These are phyloP conservation scores for Cenococcum geophilum DNA, from an alignment of 495 filamentous ascomycete genomes.

Conservation along the genomic window DNA sequence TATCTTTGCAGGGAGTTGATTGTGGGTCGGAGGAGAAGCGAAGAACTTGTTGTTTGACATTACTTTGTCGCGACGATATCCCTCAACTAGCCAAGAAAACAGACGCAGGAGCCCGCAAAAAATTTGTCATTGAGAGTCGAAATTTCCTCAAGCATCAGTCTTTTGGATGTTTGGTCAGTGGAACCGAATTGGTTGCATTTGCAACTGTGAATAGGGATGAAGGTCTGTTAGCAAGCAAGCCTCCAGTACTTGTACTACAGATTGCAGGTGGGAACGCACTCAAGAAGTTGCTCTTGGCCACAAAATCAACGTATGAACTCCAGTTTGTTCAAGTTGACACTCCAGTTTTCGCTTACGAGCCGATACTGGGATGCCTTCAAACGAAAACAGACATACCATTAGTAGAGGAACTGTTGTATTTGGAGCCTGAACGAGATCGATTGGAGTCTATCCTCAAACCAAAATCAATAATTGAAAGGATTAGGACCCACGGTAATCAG, in stretches of 20 bases:
- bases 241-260: conserved; percentile 50
- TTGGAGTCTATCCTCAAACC: conserved; percentile 29
- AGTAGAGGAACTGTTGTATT: conserved; percentile 45
- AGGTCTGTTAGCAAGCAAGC: conserved; percentile 43
- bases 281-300: conserved; percentile 37
- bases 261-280: conserved; percentile 45
- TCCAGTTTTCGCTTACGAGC: conserved; percentile 66
- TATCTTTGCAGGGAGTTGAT: conserved; percentile 20
- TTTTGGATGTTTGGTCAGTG: conserved; percentile 53
- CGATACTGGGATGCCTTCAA: conserved; percentile 58
- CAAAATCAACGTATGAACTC: conserved; percentile 40
- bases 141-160: conserved; percentile 54
- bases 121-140: conserved; percentile 44
- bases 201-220: conserved; percentile 54
- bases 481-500: conserved; percentile 21
- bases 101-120: conserved; percentile 37
- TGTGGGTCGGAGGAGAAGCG: conserved; percentile 19
- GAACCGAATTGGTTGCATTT: conserved; percentile 54
- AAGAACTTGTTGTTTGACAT: conserved; percentile 15
- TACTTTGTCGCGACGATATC: conserved; percentile 43
- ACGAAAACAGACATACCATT: conserved; percentile 50
- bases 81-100: conserved; percentile 37
- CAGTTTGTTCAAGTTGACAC: conserved; percentile 57
- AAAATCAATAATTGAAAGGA: conserved; percentile 20
- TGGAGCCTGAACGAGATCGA: conserved; percentile 26